Base-by-base conservation (phyloP, 139 green algal species). In the Pleodorina starrii region DNA sequence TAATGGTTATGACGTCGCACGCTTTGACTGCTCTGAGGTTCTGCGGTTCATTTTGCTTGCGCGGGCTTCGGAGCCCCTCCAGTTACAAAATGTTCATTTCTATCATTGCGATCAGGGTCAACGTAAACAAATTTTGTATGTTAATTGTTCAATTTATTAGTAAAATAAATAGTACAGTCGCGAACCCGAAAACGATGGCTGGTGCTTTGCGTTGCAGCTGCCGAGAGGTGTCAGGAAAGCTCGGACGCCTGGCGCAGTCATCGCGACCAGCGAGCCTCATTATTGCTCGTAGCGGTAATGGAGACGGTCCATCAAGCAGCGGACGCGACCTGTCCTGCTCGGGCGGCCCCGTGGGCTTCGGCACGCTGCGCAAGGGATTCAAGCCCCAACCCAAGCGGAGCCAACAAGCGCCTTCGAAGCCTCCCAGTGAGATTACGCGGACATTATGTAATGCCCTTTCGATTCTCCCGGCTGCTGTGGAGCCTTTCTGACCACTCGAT, bases 361-460 rank as follows among this genome's bases (percentile, higher is more conserved):
- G 82, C 21, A 51, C n/a, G 11, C 48, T 88, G 21, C 66, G 82
- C 2, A 88, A 88, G 44, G 46, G 46, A 25, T 88, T 88, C 46
- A 79, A 88, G 82, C 82, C 82, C 25, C 66, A 80, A n/a, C 29
- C 57, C 3, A 75, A 75, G n/a, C 23, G 17, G 27, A 79, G 12
- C 4, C 72, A 80, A 51, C 40, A 80, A 51, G 42, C 40, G 11
- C 40, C 35, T 46, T 23, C 69, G 17, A 77, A 77, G 27, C 7
- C 35, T 5, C 69, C 35, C 19, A 77, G 69, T 77, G 27, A 77
- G 69, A 12, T 66, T 66, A 7, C n/a, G n/a, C n/a, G 29, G 3
- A 12, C 5, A 66, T 9, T 7, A 66, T 12, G 25, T 66, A 66
- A n/a, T n/a, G n/a, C n/a, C n/a, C n/a, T n/a, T n/a, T n/a, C 29